Evolutionary conservation across 371 early-diverging fungal genomes (phyloP).

Genomic region (Blyttiomyces sp.): DNA sequence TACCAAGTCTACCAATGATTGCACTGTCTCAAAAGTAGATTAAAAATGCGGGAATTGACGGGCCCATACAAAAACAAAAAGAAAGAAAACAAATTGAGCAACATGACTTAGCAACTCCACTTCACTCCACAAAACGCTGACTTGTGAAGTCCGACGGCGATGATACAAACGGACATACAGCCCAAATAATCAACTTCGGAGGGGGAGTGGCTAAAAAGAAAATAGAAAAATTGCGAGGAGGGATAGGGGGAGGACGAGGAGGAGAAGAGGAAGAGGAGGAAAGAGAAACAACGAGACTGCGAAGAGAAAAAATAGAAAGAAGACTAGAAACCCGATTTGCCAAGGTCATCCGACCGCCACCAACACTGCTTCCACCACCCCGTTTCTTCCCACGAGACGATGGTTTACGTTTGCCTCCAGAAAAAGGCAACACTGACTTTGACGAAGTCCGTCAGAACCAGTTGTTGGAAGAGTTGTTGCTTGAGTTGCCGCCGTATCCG

Average conservation of each 20-base stretch:
- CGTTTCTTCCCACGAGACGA: neutral
- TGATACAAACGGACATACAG: too few species aligned
- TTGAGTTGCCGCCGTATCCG: constrained; percentile 13
- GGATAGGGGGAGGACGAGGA: neutral
- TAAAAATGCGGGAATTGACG: too few species aligned
- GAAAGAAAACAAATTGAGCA: too few species aligned
- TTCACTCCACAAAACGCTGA: too few species aligned
- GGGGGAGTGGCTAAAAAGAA: too few species aligned
- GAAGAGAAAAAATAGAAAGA: neutral
- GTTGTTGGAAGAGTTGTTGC: constrained; percentile 47
- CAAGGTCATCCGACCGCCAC: neutral
- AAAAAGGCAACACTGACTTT: neutral
- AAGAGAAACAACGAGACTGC: neutral
- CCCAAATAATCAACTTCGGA: too few species aligned
- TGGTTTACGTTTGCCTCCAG: neutral
- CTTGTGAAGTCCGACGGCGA: too few species aligned
- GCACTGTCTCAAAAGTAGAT: too few species aligned
- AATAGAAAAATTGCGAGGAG: neutral
- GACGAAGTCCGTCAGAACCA: constrained; percentile 80
- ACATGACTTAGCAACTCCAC: too few species aligned
- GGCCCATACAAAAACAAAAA: too few species aligned
- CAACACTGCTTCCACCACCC: neutral
- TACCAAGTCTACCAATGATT: too few species aligned
- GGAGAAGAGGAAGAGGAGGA: neutral
- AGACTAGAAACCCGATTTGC: neutral